Percentiles rank a stretch among this genome's conserved stretches.
phyloP scores from a whole-genome alignment of 345 rosid genomes.

The Eucalyptus erythrocorys region DNA sequence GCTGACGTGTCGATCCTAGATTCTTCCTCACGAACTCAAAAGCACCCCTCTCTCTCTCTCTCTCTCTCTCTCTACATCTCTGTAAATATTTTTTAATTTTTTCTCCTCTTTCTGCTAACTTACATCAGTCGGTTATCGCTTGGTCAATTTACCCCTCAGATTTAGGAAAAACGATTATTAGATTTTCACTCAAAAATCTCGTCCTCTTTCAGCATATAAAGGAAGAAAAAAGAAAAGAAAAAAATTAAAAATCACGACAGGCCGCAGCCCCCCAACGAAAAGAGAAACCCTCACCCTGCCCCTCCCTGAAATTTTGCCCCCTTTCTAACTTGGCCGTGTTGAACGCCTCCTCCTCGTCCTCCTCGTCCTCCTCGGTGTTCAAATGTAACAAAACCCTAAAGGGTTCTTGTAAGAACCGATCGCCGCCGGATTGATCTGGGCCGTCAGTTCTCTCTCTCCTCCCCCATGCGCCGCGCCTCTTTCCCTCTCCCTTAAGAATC shows the following conservation, averaged over 20 bases:
- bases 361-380: not conserved
- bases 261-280: not conserved
- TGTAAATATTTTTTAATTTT: not conserved
- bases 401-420: conserved; percentile 70
- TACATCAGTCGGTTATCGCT: not conserved
- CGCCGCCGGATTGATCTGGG: conserved; percentile 72
- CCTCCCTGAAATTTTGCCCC: not conserved
- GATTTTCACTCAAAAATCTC: not conserved
- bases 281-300: not conserved
- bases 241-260: not conserved
- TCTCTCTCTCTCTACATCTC: conserved; percentile 11
- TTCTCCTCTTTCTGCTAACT: not conserved
- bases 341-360: not conserved
- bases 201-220: not conserved
- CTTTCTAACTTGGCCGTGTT: not conserved
- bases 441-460: not conserved
- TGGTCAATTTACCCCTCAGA: not conserved
- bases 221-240: not conserved
- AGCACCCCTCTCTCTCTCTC: not conserved
- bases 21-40: not conserved
- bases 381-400: conserved; percentile 59
- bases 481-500: not conserved
- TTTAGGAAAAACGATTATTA: not conserved
- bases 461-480: not conserved
- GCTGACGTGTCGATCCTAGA: not conserved